phyloP scores from a whole-genome alignment of 2,329 filamentous ascomycete genomes.

The Chaetothyriales sp. region DNA sequence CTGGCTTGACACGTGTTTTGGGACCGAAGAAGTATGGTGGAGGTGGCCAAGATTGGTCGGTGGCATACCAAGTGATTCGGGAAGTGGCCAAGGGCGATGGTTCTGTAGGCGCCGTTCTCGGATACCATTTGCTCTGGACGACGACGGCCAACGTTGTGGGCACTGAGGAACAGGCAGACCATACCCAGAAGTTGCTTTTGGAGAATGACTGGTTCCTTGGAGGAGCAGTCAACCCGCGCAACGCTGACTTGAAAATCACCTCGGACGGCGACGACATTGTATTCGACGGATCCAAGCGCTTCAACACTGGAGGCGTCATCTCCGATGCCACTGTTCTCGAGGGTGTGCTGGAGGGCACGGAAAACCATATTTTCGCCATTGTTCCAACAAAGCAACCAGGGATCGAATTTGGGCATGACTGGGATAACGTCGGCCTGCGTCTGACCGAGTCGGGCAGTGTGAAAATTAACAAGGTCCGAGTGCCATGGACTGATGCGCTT shows the following conservation, averaged over 20 bases:
- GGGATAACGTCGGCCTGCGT: constrained; percentile 51
- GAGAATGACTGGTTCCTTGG: constrained; percentile 54
- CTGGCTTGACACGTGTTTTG: constrained; percentile 38
- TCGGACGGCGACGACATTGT: constrained; percentile 35
- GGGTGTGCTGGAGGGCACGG: constrained; percentile 44
- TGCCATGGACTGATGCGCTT: constrained; percentile 47
- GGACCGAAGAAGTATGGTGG: constrained; percentile 40
- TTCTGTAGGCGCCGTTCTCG: constrained; percentile 50
- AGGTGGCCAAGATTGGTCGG: constrained; percentile 39
- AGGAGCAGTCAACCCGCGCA: constrained; percentile 52
- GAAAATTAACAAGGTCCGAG: constrained; percentile 43
- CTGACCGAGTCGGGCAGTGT: constrained; percentile 52
- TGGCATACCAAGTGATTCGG: constrained; percentile 46
- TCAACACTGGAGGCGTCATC: constrained; percentile 54
- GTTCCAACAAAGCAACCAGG: constrained; percentile 45
- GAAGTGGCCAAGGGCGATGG: constrained; percentile 53
- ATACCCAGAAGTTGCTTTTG: constrained; percentile 43
- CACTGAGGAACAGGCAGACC: constrained; percentile 45
- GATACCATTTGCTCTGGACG: constrained; percentile 53
- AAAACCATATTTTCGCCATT: constrained; percentile 50
- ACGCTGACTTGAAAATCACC: constrained; percentile 46
- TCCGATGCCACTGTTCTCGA: constrained; percentile 54
- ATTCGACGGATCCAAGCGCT: constrained; percentile 41
- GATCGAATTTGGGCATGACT: constrained; percentile 42
- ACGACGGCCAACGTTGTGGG: constrained; percentile 49